Evolutionary conservation across 345 rosid genomes (phyloP).

Genomic region (Syzygium oleosum): DNA sequence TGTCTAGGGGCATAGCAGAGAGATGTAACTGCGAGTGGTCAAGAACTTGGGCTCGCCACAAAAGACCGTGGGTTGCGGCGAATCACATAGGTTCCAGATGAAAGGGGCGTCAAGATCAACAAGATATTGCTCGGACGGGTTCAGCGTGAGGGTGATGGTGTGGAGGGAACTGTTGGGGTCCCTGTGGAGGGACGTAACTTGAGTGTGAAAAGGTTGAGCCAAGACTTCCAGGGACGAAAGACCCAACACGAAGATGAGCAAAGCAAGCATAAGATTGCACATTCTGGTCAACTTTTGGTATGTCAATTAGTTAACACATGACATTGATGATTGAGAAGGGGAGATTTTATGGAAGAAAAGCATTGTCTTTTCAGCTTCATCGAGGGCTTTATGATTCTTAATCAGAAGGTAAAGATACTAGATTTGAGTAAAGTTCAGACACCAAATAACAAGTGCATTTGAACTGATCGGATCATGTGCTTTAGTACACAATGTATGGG

Average conservation of each 20-base stretch:
- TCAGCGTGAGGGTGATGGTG: background rate
- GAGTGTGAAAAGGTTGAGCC: background rate
- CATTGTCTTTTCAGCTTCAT: background rate
- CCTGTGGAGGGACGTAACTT: background rate
- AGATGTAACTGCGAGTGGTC: background rate
- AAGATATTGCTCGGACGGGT: background rate
- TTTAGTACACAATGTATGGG: background rate
- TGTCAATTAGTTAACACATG: background rate
- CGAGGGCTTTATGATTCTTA: background rate
- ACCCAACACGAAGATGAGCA: background rate
- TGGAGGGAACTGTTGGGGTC: background rate
- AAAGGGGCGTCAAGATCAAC: background rate
- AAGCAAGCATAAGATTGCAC: background rate
- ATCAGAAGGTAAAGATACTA: background rate
- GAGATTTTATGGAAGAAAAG: background rate
- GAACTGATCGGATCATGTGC: background rate
- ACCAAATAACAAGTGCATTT: background rate
- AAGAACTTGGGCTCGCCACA: background rate
- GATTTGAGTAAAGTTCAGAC: background rate
- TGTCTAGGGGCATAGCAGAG: background rate
- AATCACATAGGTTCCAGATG: background rate
- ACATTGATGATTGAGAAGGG: background rate
- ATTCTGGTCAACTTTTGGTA: background rate
- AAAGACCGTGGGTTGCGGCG: background rate
- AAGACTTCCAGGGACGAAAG: background rate